Conservation (phyloP, 176 grass and related monocot species). For the Carex cristatella region DNA sequence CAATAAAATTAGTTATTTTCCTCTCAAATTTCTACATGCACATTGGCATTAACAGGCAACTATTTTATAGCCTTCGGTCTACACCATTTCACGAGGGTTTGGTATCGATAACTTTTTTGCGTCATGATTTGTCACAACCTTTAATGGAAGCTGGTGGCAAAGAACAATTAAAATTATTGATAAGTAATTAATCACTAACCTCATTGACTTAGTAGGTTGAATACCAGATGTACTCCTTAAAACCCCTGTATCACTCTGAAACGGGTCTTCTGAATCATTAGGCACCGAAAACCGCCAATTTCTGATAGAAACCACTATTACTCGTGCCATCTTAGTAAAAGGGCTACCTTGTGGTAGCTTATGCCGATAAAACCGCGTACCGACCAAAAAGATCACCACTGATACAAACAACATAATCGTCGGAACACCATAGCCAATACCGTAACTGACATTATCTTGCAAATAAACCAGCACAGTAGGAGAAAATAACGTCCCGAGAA, state of each 20-base stretch:
- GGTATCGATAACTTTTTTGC: not conserved
- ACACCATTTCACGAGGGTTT: not conserved
- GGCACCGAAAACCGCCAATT: slow-evolving; percentile 31
- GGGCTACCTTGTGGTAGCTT: slow-evolving; percentile 69
- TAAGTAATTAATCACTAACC: slow-evolving; percentile 22
- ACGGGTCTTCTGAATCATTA: slow-evolving; percentile 27
- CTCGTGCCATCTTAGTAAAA: slow-evolving; percentile 46
- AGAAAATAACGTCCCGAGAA: slow-evolving; percentile 68
- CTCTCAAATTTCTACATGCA: too few relatives aligned
- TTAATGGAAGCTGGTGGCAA: not conserved
- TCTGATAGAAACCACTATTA: slow-evolving; percentile 35
- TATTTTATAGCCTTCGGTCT: not conserved
- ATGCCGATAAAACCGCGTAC: slow-evolving; percentile 81
- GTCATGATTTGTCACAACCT: not conserved
- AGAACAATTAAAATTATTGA: not conserved
- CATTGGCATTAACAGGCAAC: not conserved
- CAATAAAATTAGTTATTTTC: too few relatives aligned
- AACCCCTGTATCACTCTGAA: slow-evolving; percentile 43
- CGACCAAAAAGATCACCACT: slow-evolving; percentile 56
- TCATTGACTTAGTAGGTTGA: slow-evolving; percentile 38
- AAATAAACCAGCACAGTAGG: slow-evolving; percentile 76
- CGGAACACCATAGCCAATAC: slow-evolving; percentile 63
- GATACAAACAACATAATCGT: slow-evolving; percentile 43
- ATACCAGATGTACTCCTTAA: slow-evolving; percentile 41
- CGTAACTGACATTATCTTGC: slow-evolving; percentile 79